Evolutionary conservation across 352 stramenopile species (phyloP), one percentile per base, ranked within the genome.

Genomic region (Phytophthora niederhauseri): DNA sequence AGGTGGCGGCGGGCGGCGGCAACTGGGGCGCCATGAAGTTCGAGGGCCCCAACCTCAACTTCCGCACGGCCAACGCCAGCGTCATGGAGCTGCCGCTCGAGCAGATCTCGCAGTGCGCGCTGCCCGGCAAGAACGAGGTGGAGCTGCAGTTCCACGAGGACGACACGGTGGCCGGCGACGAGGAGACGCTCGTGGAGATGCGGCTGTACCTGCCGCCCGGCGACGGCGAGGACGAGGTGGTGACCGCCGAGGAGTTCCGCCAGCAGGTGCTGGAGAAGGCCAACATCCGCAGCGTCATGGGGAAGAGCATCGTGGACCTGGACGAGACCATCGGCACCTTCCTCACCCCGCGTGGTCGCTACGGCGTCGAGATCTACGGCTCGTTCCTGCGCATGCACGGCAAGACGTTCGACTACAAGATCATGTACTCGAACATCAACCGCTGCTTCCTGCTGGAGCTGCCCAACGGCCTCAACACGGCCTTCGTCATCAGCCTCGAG

Each of bases 381-480:
- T 95, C 88, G 9, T 99, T 99, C 78, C 81, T 99, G 70, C 95
- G 98, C 53, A 99, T 99, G 87, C 87, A 96, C 66, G 97, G 97
- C 73, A 97, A 97, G 72, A 99, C 98, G 68, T 99, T 99, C 79
- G 97, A 99, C 89, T 99, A 99, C 92, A 99, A 99, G 84, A 99
- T 99, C 75, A 95, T 98, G 82, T 99, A 99, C 87, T 97, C 98
- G 58, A 98, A 99, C 78, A 99, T 99, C 75, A 99, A 98, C 66
- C 92, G 97, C 28, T 97, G 99, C 56, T 99, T 99, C 72, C 69
- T 99, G 24, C 78, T 99, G 58, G 94, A 98, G 62, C 96, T 98
- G 69, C 95, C 97, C 9, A 98, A 99, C 73, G 94, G 98, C 58
- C 92, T 98, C 56, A 97, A 99, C 76, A 98, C 96, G 73, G 96